Base-by-base conservation (phyloP, 768 basidiomycete species). In the Hypholoma sublateritium region DNA sequence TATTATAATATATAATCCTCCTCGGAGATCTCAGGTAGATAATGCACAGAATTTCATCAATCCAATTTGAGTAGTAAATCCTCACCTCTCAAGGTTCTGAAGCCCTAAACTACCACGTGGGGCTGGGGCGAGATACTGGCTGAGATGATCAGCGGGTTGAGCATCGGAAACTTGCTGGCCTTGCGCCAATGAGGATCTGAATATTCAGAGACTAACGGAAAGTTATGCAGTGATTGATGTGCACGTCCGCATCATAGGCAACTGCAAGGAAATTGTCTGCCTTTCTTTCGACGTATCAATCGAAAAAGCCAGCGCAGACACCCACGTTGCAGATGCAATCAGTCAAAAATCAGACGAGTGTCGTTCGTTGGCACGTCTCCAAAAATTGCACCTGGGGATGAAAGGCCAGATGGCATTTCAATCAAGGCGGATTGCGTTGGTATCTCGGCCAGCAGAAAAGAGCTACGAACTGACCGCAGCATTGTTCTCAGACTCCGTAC, bases 321-420 rank as follows among this genome's bases (percentile, higher is more conserved):
- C 36, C 39, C 52, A 34, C 42, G 39, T 44, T 45, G 14, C 43
- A 53, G 41, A 22, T 44, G 53, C 16, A 46, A 53, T 53, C 43
- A 53, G 32, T 19, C 34, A 53, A 32, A 45, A 46, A 52, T 44
- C 17, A 28, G 14, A 41, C n/a, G 16, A 28, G 17, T 19, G 32
- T 35, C 28, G 43, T 22, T n/a, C 19, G 16, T 19, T 24, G 44
- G 13, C 19, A 17, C 3, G 17, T 16, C 6, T 7, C 39, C 17
- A 36, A 37, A 22, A 12, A 14, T 12, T 51, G 22, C 50, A 16
- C 37, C 50, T 51, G 50, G 50, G 50, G 37, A 22, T 13, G 24
- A 36, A 51, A 22, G 50, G 50, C 3, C 19, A 14, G 21, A 39
- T 41, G 39, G 34, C 48, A 49, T 49, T 13, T 25, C 50, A 51